A percentile compares a stretch with the other conserved stretches of the same genome.
Conservation (phyloP, 202 grass and related monocot species). For the Bolboschoenoplectus hybrid region DNA sequence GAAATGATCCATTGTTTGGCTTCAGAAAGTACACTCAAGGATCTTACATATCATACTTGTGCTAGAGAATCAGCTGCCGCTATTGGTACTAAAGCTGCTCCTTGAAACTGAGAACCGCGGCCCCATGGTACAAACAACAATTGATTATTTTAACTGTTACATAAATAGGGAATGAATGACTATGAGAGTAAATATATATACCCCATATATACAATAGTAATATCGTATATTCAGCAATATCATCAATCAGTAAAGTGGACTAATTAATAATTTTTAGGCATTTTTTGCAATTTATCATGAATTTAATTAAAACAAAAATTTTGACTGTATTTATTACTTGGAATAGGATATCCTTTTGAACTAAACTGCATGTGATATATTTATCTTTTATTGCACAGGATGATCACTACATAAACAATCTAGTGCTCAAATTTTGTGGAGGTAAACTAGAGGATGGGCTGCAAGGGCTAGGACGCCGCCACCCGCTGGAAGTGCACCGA, state of each 20-base stretch:
- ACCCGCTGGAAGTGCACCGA: conserved; percentile 15
- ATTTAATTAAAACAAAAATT: no score
- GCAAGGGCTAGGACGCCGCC: not conserved
- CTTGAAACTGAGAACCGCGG: not conserved
- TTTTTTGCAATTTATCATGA: no score
- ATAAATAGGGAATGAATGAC: not conserved
- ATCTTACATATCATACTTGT: conserved; percentile 9
- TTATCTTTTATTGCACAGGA: not conserved
- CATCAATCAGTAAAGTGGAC: no score
- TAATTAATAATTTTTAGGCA: no score
- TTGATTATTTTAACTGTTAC: not conserved
- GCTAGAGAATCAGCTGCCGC: conserved; percentile 22
- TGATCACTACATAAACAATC: not conserved
- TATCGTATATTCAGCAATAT: no score
- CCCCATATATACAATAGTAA: no score
- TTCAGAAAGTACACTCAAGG: conserved; percentile 25
- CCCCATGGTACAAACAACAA: conserved; percentile 2
- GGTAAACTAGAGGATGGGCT: not conserved
- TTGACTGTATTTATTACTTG: not conserved
- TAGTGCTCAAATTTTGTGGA: not conserved
- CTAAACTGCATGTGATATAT: not conserved
- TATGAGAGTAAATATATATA: not conserved
- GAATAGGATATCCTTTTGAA: not conserved
- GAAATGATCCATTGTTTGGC: conserved; percentile 18
- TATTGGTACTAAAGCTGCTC: conserved; percentile 14